Percentiles rank a stretch among this genome's conserved stretches.
Conservation (phyloP, 371 early-diverging fungal genomes). For the Mortierella sp. region DNA sequence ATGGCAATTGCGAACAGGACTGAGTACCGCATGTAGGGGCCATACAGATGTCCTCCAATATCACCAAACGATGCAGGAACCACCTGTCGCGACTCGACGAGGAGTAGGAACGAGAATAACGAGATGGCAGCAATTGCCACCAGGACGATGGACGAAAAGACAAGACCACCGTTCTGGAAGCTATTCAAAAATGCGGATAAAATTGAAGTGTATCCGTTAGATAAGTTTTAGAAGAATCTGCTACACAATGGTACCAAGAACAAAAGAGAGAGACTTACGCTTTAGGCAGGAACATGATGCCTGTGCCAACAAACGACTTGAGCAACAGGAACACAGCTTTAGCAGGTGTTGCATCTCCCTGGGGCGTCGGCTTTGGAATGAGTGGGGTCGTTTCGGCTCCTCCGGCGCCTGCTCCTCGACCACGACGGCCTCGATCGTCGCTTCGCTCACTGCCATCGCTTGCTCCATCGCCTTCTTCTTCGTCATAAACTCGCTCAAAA, state of each 20-base stretch:
- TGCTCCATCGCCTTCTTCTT: constrained; percentile 49
- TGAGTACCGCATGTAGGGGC: constrained; percentile 72
- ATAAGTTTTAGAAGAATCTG: not conserved
- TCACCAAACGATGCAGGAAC: constrained; percentile 75
- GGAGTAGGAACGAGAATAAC: constrained; percentile 67
- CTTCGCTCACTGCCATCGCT: constrained; percentile 28
- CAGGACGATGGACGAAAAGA: constrained; percentile 67
- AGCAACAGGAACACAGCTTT: constrained; percentile 87
- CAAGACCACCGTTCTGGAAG: constrained; percentile 75
- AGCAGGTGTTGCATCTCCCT: constrained; percentile 78
- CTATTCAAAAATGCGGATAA: constrained; percentile 36
- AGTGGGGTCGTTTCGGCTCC: constrained; percentile 64
- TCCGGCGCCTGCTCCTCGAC: constrained; percentile 38
- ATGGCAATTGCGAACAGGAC: constrained; percentile 85
- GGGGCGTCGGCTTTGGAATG: constrained; percentile 63
- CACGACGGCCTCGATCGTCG: constrained; percentile 29
- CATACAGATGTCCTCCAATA: constrained; percentile 81
- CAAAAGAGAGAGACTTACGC: constrained; percentile 57
- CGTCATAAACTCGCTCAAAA: constrained; percentile 64
- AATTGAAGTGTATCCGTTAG: not conserved
- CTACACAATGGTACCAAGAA: not conserved
- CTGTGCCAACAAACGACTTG: constrained; percentile 91
- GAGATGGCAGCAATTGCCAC: constrained; percentile 67
- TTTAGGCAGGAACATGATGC: constrained; percentile 85
- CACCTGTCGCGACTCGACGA: constrained; percentile 68